Percentiles rank a stretch among this genome's conserved stretches.
These are phyloP conservation scores for Blyttiomyces sp. DNA, from an alignment of 371 early-diverging fungal species.

Conservation along the genomic window DNA sequence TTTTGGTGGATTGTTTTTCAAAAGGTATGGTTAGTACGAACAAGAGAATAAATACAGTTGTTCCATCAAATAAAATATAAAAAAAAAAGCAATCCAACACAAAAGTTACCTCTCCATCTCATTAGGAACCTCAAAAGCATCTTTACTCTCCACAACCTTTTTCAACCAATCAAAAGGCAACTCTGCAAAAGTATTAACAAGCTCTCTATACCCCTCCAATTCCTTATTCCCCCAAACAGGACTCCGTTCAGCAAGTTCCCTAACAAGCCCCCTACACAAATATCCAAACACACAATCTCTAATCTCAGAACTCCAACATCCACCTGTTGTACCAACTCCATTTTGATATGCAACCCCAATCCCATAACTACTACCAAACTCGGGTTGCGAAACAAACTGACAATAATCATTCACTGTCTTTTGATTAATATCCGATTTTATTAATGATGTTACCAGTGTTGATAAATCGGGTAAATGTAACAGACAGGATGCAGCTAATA, in stretches of 20 bases:
- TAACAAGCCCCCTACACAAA: constrained; percentile 39
- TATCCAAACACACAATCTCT: constrained; percentile 42
- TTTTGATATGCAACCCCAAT: background rate
- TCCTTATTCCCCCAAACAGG: constrained; percentile 42
- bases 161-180: constrained; percentile 61
- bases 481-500: constrained; percentile 39
- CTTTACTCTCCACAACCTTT: constrained; percentile 44
- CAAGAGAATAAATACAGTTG: no score
- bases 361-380: no score
- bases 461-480: constrained; percentile 42
- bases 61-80: no score
- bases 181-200: constrained; percentile 42
- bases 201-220: constrained; percentile 39
- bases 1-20: background rate
- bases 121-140: constrained; percentile 43
- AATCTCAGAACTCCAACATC: constrained; percentile 18
- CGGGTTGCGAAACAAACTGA: constrained; percentile 30
- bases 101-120: constrained; percentile 48
- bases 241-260: constrained; percentile 36
- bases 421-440: constrained; percentile 38
- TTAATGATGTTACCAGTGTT: constrained; percentile 28
- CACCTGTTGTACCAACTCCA: background rate
- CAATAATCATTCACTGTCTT: constrained; percentile 42
- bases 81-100: background rate
- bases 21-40: no score